These are phyloP conservation scores for Colletotrichum trifolii DNA, from an alignment of 2,329 filamentous ascomycete species.

Conservation along the genomic window DNA sequence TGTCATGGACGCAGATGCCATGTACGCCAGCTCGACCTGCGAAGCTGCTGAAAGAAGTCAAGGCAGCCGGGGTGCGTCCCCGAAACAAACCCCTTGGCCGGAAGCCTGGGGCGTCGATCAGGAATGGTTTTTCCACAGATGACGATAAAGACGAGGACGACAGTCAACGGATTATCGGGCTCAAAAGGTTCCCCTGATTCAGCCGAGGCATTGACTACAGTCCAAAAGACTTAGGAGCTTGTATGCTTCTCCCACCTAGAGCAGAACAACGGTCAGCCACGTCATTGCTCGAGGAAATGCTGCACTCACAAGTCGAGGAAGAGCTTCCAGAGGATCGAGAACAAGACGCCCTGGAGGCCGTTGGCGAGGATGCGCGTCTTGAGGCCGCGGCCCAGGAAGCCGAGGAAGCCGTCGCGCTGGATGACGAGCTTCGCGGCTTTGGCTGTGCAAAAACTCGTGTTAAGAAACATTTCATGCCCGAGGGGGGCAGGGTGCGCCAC, in stretches of 20 bases:
- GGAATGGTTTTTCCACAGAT: no score
- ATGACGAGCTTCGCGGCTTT: constrained; percentile 56
- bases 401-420: constrained; percentile 52
- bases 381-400: constrained; percentile 57
- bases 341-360: constrained; percentile 58
- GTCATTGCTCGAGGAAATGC: neutral
- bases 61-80: no score
- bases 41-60: no score
- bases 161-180: neutral
- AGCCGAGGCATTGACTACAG: neutral
- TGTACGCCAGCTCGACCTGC: no score
- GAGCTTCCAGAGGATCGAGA: constrained; percentile 61
- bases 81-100: no score
- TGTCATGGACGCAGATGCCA: no score
- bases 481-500: neutral
- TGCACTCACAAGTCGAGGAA: constrained; percentile 58
- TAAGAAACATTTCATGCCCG: no score
- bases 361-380: constrained; percentile 61
- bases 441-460: constrained; percentile 40
- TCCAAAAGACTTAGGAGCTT: neutral
- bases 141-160: no score
- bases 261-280: no score
- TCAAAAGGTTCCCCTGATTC: neutral
- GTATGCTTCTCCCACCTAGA: constrained; percentile 33
- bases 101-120: no score